phyloP scores from a whole-genome alignment of 2,329 filamentous ascomycete species.

The Leptographium wingfieldii region DNA sequence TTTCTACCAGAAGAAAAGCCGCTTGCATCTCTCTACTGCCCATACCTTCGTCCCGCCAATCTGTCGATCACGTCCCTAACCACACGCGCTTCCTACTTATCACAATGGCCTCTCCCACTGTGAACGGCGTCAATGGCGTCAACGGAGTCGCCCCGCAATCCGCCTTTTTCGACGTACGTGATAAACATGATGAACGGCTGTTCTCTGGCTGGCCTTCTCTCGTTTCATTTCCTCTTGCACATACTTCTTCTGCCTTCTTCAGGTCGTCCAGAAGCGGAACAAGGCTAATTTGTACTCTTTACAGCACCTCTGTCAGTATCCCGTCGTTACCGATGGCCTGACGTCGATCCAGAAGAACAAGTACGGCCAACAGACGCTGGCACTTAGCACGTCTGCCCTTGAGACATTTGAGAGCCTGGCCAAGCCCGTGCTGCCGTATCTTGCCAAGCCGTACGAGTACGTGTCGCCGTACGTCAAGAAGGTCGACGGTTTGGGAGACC shows the following conservation, averaged over 20 bases:
- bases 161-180: constrained; percentile 11
- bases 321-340: constrained; percentile 68
- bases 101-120: constrained; percentile 10
- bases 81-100: background rate
- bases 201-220: background rate
- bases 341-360: constrained; percentile 68
- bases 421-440: constrained; percentile 65
- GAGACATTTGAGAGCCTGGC: constrained; percentile 63
- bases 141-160: constrained; percentile 8
- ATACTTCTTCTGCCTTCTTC: background rate
- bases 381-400: constrained; percentile 64
- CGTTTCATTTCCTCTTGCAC: background rate
- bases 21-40: background rate
- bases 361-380: constrained; percentile 70
- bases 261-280: background rate
- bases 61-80: no score
- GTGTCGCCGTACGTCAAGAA: constrained; percentile 74
- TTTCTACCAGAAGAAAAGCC: background rate
- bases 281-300: background rate
- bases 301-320: constrained; percentile 77
- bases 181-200: background rate
- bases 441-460: constrained; percentile 68
- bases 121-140: constrained; percentile 11
- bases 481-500: constrained; percentile 65
- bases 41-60: background rate